Evolutionary conservation across 2,329 filamentous ascomycete species (phyloP).

Genomic region (Neonectria magnoliae): DNA sequence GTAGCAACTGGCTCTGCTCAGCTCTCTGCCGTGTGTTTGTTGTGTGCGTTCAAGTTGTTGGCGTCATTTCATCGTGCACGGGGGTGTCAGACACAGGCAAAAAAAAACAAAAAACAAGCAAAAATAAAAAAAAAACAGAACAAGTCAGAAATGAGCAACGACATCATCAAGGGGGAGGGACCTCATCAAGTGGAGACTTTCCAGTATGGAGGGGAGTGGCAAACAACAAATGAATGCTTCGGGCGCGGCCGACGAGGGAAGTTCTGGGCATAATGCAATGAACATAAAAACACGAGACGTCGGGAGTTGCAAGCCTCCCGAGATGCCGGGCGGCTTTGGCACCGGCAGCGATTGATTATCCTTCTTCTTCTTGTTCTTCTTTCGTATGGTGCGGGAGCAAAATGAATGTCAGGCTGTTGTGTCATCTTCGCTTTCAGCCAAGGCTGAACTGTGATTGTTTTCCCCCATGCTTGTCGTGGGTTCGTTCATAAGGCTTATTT

Average conservation of each 20-base stretch:
- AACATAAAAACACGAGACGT: background rate
- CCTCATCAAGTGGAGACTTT: background rate
- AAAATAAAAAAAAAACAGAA: background rate
- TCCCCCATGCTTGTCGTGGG: background rate
- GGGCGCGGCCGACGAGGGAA: constrained; percentile 12
- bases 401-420: background rate
- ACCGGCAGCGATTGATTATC: background rate
- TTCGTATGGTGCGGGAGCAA: background rate
- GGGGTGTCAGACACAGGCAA: background rate
- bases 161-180: background rate
- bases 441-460: background rate
- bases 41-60: background rate
- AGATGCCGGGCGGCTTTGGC: background rate
- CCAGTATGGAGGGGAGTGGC: background rate
- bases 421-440: background rate
- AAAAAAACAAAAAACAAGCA: background rate
- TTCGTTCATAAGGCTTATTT: background rate
- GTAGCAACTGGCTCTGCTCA: background rate
- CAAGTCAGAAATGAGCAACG: background rate
- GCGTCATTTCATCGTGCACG: background rate
- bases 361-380: background rate
- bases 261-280: background rate
- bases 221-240: background rate
- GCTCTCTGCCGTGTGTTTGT: no score
- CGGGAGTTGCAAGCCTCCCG: background rate